Base-by-base conservation (phyloP, 306 rosid genomes). In the Glycine soja region DNA sequence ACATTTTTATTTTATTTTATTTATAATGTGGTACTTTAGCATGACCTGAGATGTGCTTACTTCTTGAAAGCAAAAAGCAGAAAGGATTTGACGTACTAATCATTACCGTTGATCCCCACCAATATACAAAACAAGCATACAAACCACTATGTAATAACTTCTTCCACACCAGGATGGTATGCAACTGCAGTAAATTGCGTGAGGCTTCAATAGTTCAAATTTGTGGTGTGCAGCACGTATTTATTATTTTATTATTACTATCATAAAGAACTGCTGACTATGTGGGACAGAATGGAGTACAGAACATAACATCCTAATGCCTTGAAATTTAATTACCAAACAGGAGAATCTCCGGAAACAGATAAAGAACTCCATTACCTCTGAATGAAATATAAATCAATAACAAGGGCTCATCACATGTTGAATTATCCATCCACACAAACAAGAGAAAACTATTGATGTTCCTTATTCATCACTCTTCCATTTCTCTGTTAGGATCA, bases 401-500 rank as follows among this genome's bases (percentile, higher is more conserved):
- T 67, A 76, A 34, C 10, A 54, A 42, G 47, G 40, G 53, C 32
- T 52, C 16, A 57, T 57, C 63, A 15, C 53, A 82, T 65, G 68
- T 61, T 51, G 24, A 82, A 75, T 30, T 72, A 24, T 24, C 30
- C 30, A 63, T 77, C 91, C 87, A 77, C 86, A 81, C 80, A 90
- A 32, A 81, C 88, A 69, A 47, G 81, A 51, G 64, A 74, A 63
- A 56, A 52, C 77, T 34, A 70, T 74, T 72, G 85, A 80, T 58
- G 64, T 36, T 70, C 85, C 81, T 51, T 66, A 47, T 73, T 70
- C 84, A 54, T 79, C 70, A 74, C 73, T 82, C 9, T 58, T 80
- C 79, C 54, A 79, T 64, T 84, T 76, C 75, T 10, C 72, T 65
- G 70, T 76, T 45, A 12, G 85, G 86, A 76, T 63, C 87, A 69